Conservation (phyloP, 1,284 basidiomycete genomes). For the Ceratobasidium sp. region DNA sequence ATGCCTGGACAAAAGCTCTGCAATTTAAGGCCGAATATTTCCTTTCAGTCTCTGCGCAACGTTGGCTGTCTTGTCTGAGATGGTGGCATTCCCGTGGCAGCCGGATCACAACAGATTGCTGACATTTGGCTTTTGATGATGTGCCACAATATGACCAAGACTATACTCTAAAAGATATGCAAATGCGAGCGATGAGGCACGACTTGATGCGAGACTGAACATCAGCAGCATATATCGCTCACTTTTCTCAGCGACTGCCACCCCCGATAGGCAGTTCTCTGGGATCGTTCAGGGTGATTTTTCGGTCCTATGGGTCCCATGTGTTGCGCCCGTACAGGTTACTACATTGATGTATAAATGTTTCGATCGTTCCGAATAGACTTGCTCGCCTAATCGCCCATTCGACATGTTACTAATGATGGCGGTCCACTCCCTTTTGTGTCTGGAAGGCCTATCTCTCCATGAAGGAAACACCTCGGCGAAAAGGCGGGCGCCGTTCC, state of each 20-base stretch:
- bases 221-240: conserved; percentile 31
- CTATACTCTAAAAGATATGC: background rate
- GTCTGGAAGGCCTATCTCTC: background rate
- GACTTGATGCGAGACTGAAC: background rate
- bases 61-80: background rate
- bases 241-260: background rate
- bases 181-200: background rate
- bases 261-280: background rate
- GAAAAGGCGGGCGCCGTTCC: conserved; percentile 1
- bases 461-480: conserved; percentile 8
- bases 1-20: background rate
- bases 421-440: conserved; percentile 8
- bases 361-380: conserved; percentile 4
- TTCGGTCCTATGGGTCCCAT: background rate
- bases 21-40: background rate
- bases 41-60: background rate
- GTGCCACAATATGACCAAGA: background rate
- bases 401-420: conserved; percentile 1
- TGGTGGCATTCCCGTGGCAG: background rate
- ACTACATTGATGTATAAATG: background rate
- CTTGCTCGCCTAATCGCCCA: background rate
- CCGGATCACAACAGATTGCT: conserved; percentile 6
- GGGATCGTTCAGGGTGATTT: conserved; percentile 11
- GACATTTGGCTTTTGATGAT: conserved; percentile 10
- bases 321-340: background rate